Conservation (phyloP, 345 rosid genomes). For the Dovyalis caffra region DNA sequence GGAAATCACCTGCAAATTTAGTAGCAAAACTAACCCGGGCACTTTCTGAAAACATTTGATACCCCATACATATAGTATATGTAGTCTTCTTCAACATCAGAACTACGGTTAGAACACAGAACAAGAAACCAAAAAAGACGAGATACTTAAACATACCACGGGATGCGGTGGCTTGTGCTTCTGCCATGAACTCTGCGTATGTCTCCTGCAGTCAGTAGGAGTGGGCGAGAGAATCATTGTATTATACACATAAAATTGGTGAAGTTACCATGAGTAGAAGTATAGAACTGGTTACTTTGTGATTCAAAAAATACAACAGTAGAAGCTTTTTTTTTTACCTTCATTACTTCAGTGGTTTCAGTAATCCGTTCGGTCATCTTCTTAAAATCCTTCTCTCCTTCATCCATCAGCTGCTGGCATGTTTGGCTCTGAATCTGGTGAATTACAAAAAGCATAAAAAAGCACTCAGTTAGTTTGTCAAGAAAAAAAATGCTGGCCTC, state of each 20-base stretch:
- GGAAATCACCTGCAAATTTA: neutral
- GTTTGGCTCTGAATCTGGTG: conserved; percentile 46
- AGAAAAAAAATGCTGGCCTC: neutral
- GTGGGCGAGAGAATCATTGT: neutral
- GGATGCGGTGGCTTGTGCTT: conserved; percentile 43
- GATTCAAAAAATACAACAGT: neutral
- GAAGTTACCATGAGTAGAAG: neutral
- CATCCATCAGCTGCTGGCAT: conserved; percentile 46
- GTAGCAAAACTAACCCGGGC: neutral
- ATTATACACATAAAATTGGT: neutral
- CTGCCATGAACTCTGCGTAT: conserved; percentile 42
- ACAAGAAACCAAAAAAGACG: neutral
- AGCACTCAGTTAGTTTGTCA: neutral
- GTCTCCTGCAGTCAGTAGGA: conserved; percentile 32
- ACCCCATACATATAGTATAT: too few species aligned
- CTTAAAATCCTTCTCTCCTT: conserved; percentile 49
- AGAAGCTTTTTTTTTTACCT: conserved; percentile 26
- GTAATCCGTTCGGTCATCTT: conserved; percentile 41
- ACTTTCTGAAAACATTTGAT: neutral
- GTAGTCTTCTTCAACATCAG: neutral
- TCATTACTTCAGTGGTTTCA: conserved; percentile 40
- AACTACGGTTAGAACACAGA: neutral
- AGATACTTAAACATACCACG: conserved; percentile 25
- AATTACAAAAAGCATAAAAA: neutral
- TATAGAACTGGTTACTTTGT: neutral